A percentile compares a stretch with the other conserved stretches of the same genome.
These are phyloP conservation scores for Zygosaccharomyces gambellarensis DNA, from an alignment of 805 yeast species.

Conservation along the genomic window DNA sequence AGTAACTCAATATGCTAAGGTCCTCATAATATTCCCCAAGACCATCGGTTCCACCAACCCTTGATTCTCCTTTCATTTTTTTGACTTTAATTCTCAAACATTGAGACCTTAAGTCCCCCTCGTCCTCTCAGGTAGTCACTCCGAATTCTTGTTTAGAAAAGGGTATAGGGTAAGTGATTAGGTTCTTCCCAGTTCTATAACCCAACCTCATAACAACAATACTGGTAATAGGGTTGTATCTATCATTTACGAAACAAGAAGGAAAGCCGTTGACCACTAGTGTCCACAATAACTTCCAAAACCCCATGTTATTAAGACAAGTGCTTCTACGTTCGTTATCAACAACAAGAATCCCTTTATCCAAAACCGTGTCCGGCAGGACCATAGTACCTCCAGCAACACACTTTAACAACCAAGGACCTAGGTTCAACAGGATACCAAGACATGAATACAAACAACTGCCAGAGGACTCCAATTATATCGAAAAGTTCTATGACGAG, in stretches of 20 bases:
- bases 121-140: background rate
- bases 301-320: background rate
- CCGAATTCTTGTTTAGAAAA: background rate
- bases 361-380: slow-evolving; percentile 19
- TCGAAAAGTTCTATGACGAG: slow-evolving; percentile 46
- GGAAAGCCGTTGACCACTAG: no score
- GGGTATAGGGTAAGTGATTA: background rate
- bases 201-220: no score
- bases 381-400: slow-evolving; percentile 22
- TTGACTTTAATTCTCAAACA: no score
- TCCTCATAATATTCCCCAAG: background rate
- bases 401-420: slow-evolving; percentile 10
- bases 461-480: slow-evolving; percentile 51
- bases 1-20: background rate
- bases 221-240: no score
- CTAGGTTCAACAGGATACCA: slow-evolving; percentile 11
- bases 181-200: background rate
- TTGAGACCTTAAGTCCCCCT: no score
- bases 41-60: background rate
- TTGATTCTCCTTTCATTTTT: background rate
- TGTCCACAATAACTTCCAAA: background rate
- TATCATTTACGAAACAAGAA: no score
- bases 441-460: slow-evolving; percentile 40
- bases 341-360: slow-evolving; percentile 4
- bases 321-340: slow-evolving; percentile 7